A percentile compares a stretch with the other conserved stretches of the same genome.
phyloP scores from a whole-genome alignment of 78 protist genomes.

The Polysphondylium violaceum region DNA sequence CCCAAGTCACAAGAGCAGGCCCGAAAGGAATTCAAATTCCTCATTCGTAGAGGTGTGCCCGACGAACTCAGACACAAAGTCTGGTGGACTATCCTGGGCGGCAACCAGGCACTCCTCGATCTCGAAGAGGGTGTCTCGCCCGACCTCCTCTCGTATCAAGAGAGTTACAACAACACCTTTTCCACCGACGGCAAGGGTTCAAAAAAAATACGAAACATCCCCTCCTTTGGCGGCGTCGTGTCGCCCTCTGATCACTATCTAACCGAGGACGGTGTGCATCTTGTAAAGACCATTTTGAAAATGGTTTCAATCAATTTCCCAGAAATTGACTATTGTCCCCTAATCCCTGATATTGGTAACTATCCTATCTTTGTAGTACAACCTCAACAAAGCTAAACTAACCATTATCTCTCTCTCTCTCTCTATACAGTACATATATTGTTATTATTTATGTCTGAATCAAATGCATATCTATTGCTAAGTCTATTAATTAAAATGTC shows the following conservation, averaged over 20 bases:
- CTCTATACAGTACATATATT: constrained; percentile 39
- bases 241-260: constrained; percentile 72
- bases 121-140: too few relatives aligned
- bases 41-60: constrained; percentile 51
- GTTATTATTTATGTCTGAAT: constrained; percentile 38
- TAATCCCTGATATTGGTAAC: constrained; percentile 46
- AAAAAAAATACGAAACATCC: constrained; percentile 46
- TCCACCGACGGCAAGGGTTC: constrained; percentile 35
- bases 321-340: constrained; percentile 61
- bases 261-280: constrained; percentile 44
- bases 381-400: background rate
- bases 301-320: constrained; percentile 15
- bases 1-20: constrained; percentile 21
- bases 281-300: constrained; percentile 20
- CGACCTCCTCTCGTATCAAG: background rate
- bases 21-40: constrained; percentile 23
- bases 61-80: constrained; percentile 21
- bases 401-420: too few relatives aligned
- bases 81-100: constrained; percentile 38
- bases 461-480: background rate
- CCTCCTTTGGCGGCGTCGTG: constrained; percentile 58
- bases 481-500: constrained; percentile 1
- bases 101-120: background rate
- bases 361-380: background rate
- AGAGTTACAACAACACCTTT: background rate